phyloP scores from a whole-genome alignment of 2,329 filamentous ascomycete genomes.

The Lojkania enalia region DNA sequence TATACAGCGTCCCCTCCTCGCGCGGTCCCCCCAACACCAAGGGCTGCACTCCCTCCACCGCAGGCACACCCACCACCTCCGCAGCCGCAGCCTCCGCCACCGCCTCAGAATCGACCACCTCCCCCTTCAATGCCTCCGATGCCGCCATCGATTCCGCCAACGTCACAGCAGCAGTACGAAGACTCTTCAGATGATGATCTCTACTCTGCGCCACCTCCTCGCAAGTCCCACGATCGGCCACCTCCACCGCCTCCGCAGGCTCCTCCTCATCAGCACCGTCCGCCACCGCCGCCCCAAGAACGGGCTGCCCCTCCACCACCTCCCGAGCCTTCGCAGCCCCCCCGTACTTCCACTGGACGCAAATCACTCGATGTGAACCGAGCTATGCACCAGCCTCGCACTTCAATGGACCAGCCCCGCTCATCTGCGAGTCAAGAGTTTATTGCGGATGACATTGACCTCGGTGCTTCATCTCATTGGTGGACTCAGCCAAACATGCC shows the following conservation, averaged over 20 bases:
- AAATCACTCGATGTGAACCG: constrained; percentile 69
- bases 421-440: constrained; percentile 78
- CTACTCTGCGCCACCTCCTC: constrained; percentile 40
- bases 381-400: constrained; percentile 52
- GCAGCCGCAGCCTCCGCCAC: constrained; percentile 28
- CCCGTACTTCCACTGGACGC: constrained; percentile 52
- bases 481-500: constrained; percentile 81
- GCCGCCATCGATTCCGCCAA: constrained; percentile 17
- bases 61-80: constrained; percentile 32
- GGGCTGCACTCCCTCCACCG: constrained; percentile 38
- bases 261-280: constrained; percentile 36
- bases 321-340: constrained; percentile 47
- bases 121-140: constrained; percentile 40
- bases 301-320: constrained; percentile 39
- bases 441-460: constrained; percentile 85
- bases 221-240: constrained; percentile 40
- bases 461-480: constrained; percentile 76
- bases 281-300: constrained; percentile 45
- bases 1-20: constrained; percentile 50
- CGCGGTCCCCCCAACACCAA: constrained; percentile 28
- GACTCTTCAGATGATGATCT: constrained; percentile 44
- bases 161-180: constrained; percentile 26
- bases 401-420: constrained; percentile 75
- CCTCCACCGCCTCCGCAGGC: constrained; percentile 44
- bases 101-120: constrained; percentile 39